A percentile compares a stretch with the other conserved stretches of the same genome.
These are phyloP conservation scores for Apium graveolens DNA, from an alignment of 129 eudicot genomes.

Conservation along the genomic window DNA sequence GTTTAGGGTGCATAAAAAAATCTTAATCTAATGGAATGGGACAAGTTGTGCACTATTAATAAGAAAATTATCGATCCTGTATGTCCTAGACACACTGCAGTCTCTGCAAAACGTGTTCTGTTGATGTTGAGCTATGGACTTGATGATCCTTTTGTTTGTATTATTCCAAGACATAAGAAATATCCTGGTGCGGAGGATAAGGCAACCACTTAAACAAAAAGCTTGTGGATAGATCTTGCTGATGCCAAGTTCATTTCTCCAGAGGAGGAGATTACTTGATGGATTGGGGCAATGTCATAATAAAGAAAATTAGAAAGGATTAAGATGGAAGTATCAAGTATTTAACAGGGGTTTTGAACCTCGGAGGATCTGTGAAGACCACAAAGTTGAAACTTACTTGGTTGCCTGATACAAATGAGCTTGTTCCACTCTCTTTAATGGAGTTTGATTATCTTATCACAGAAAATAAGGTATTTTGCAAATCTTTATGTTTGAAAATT, in stretches of 20 bases:
- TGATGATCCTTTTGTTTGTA: too few species aligned
- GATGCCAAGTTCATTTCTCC: conserved; percentile 63
- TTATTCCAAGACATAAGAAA: conserved; percentile 61
- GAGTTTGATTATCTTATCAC: conserved; percentile 83
- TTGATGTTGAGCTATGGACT: too few species aligned
- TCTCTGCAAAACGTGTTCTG: not conserved
- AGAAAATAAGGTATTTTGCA: conserved; percentile 62
- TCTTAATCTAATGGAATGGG: too few species aligned
- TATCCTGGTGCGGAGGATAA: conserved; percentile 74
- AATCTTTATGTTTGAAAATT: not conserved
- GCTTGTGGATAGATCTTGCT: conserved; percentile 67
- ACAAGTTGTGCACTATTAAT: too few species aligned
- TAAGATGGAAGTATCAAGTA: conserved; percentile 48
- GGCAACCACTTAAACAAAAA: conserved; percentile 61
- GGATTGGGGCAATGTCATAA: conserved; percentile 94
- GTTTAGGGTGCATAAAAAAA: too few species aligned
- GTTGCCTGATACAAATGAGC: conserved; percentile 63
- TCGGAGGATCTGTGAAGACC: conserved; percentile 79
- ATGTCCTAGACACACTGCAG: too few species aligned
- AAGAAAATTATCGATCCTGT: too few species aligned
- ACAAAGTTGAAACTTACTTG: conserved; percentile 89
- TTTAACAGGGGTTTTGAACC: conserved; percentile 66
- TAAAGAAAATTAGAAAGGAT: conserved; percentile 57
- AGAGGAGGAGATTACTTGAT: conserved; percentile 76
- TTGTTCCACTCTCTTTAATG: conserved; percentile 50